phyloP scores from a whole-genome alignment of 2,329 filamentous ascomycete species.

The Neonectria sp. region DNA sequence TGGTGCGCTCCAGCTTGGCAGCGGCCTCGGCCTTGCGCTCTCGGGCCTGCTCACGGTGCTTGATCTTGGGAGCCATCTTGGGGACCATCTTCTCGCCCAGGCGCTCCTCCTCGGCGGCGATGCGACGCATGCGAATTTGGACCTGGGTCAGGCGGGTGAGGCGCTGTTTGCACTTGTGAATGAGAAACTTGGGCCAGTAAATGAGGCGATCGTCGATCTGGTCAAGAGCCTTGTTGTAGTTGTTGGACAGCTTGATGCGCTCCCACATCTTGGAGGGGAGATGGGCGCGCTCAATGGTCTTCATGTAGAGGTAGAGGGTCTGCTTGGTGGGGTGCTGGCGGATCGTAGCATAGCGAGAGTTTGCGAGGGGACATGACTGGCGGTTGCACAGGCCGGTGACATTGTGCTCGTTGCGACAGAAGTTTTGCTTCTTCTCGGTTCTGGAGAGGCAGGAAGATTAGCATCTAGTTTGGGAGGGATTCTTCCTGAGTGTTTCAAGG shows the following conservation, averaged over 20 bases:
- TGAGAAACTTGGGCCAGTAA: conserved; percentile 95
- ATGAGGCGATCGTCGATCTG: conserved; percentile 89
- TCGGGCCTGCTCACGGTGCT: conserved; percentile 80
- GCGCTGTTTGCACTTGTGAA: conserved; percentile 97
- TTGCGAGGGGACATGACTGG: conserved; percentile 91
- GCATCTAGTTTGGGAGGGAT: conserved; percentile 14
- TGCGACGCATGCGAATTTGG: conserved; percentile 81
- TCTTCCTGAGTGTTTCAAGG: background rate
- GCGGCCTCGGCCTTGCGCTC: conserved; percentile 85
- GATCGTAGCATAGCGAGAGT: conserved; percentile 93
- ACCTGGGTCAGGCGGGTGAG: conserved; percentile 94
- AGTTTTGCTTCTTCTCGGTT: conserved; percentile 89
- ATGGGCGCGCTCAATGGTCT: conserved; percentile 90
- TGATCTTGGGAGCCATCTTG: conserved; percentile 92
- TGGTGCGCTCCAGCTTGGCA: conserved; percentile 95
- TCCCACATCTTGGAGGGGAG: conserved; percentile 96
- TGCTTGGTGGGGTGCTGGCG: conserved; percentile 86
- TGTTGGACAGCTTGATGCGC: conserved; percentile 88
- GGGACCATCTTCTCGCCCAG: conserved; percentile 91
- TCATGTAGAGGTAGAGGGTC: conserved; percentile 95
- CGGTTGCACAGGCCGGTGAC: conserved; percentile 87
- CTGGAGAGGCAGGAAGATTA: conserved; percentile 58
- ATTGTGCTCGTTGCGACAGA: conserved; percentile 97
- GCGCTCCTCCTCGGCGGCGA: conserved; percentile 91
- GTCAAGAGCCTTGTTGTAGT: conserved; percentile 90